Base-by-base conservation (phyloP, 805 yeast species). In the Candida oleophila region DNA sequence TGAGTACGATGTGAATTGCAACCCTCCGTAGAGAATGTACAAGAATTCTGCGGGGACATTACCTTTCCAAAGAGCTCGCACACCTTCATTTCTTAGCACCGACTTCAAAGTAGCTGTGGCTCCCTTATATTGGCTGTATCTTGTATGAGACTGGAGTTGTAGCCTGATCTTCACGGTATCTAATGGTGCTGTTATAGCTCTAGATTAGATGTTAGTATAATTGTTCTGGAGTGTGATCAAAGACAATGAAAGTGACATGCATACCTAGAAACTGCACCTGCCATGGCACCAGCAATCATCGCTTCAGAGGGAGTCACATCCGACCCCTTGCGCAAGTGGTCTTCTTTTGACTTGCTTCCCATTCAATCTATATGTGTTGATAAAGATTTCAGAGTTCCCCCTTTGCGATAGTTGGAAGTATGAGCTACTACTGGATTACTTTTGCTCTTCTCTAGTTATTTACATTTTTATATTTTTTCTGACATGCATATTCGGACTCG, bases 61-160 rank as follows among this genome's bases (percentile, higher is more conserved):
- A 0, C 99, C 99, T 62, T 90, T 91, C 98, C 98, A 94, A n/a
- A 92, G 71, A 0, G 89, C 92, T 12, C 64, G 49, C 0, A 84
- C 37, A 1, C 96, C 96, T 63, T 92, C 98, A 30, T 80, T 73
- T 16, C 62, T 60, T 1, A 76, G 51, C 1, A 89, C 75, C 1
- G 69, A 62, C 12, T 49, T 51, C 41, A 80, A 61, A 0, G 83
- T 71, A 16, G 61, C 46, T 2, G 55, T 28, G 2, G 72, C 59
- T 2, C 79, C 75, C 9, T 55, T 51, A 16, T 48, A 44, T 30
- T 47, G 30, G 3, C 47, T 42, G 44, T 33, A 55, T 5, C 30
- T 25, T 1, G 56, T 55, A 4, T 53, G 44, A 0, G 69, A 66
- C 49, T 78, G 83, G 2, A 88, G 67, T 60, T 88, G 96, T 33